phyloP scores from a whole-genome alignment of 306 rosid genomes.

The Citrullus mucosospermus region DNA sequence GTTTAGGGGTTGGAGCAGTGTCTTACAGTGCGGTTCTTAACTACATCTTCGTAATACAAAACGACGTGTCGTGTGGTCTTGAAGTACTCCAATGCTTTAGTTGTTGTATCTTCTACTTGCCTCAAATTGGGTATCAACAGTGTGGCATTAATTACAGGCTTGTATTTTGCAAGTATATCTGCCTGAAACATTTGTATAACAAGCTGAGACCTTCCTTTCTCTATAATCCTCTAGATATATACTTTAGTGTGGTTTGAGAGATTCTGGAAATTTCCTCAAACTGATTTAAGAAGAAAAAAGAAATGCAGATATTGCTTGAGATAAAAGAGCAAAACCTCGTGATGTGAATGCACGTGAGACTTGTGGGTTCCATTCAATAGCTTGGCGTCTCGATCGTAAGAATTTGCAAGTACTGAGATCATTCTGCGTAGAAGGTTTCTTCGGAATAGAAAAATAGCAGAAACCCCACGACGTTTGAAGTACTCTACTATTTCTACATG shows the following conservation, averaged over 20 bases:
- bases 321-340: slow-evolving; percentile 46
- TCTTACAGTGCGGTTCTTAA: slow-evolving; percentile 72
- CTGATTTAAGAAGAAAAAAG: background rate
- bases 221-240: background rate
- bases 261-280: background rate
- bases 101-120: slow-evolving; percentile 60
- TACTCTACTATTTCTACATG: slow-evolving; percentile 66
- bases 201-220: slow-evolving; percentile 1
- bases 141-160: slow-evolving; percentile 64
- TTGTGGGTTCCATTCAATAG: slow-evolving; percentile 87
- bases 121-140: slow-evolving; percentile 41
- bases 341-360: slow-evolving; percentile 88
- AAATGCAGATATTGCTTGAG: background rate
- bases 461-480: slow-evolving; percentile 65
- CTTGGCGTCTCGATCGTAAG: slow-evolving; percentile 60
- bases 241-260: background rate
- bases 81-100: slow-evolving; percentile 81
- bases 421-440: slow-evolving; percentile 88
- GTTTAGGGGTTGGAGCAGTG: background rate
- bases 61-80: slow-evolving; percentile 71
- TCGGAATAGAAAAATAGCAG: slow-evolving; percentile 82
- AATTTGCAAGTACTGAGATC: slow-evolving; percentile 84
- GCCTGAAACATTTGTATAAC: slow-evolving; percentile 52
- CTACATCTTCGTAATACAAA: slow-evolving; percentile 77
- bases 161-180: slow-evolving; percentile 78